phyloP scores from a whole-genome alignment of 441 rosid genomes.

The Eugenia klotzschiana region DNA sequence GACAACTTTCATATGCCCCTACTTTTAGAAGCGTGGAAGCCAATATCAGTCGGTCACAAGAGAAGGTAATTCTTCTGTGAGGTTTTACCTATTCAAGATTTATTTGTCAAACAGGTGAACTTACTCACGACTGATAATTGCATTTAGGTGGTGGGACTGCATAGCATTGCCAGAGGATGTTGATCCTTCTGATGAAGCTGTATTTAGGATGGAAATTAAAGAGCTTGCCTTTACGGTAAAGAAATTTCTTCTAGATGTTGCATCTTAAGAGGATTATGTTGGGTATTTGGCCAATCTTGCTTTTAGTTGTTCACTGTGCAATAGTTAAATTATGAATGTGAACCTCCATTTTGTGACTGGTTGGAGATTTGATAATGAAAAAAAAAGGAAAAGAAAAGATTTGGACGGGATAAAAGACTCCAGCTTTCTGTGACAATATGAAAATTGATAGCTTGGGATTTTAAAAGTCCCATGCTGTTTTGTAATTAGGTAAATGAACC shows the following conservation, averaged over 20 bases:
- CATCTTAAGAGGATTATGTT: not conserved
- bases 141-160: conserved; percentile 91
- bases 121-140: not conserved
- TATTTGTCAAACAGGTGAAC: not conserved
- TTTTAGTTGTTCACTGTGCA: not conserved
- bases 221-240: conserved; percentile 61
- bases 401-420: not conserved
- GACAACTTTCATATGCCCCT: conserved; percentile 20
- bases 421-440: not conserved
- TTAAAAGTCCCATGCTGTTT: not conserved
- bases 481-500: not conserved
- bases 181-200: conserved; percentile 50
- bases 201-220: conserved; percentile 64
- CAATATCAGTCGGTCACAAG: conserved; percentile 70
- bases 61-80: conserved; percentile 30
- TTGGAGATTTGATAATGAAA: not conserved
- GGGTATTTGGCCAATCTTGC: not conserved
- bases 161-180: conserved; percentile 73
- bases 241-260: not conserved
- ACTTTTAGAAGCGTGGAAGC: conserved; percentile 94
- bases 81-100: not conserved
- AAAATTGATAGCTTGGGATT: not conserved
- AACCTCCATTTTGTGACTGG: not conserved
- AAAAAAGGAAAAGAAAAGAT: not conserved
- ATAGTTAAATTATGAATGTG: not conserved